Conservation (phyloP, 176 grass and related monocot genomes). For the Calamus simplicifolius region DNA sequence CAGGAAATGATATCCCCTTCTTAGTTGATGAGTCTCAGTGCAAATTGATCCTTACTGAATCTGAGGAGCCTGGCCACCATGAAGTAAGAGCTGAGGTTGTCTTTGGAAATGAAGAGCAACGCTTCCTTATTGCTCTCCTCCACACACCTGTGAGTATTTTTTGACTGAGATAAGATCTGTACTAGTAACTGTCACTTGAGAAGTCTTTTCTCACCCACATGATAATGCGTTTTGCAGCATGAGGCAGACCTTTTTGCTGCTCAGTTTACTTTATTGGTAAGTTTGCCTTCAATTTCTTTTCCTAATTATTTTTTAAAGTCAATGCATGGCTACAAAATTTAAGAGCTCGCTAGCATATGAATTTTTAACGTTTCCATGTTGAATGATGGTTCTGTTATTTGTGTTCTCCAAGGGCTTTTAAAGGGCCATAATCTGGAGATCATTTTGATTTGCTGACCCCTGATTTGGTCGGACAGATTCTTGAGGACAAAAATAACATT, state of each 20-base stretch:
- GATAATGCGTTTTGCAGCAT: conserved; percentile 30
- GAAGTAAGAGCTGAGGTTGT: conserved; percentile 29
- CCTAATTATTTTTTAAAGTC: background rate
- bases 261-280: conserved; percentile 49
- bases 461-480: background rate
- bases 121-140: conserved; percentile 20
- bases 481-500: background rate
- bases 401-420: background rate
- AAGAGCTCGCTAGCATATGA: background rate
- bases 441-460: background rate
- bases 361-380: background rate
- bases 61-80: conserved; percentile 25
- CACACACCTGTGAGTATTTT: conserved; percentile 32
- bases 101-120: conserved; percentile 19
- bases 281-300: conserved; percentile 1
- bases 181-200: background rate
- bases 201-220: conserved; percentile 10
- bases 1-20: conserved; percentile 27
- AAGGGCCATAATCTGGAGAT: background rate
- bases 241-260: conserved; percentile 41
- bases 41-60: conserved; percentile 36
- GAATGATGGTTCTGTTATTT: background rate
- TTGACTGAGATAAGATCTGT: conserved; percentile 1
- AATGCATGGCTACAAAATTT: background rate
- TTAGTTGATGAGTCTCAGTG: conserved; percentile 29